Percentiles rank a stretch among this genome's conserved stretches.
These are phyloP conservation scores for Torulaspora microellipsoides DNA, from an alignment of 805 yeast species.

Conservation along the genomic window DNA sequence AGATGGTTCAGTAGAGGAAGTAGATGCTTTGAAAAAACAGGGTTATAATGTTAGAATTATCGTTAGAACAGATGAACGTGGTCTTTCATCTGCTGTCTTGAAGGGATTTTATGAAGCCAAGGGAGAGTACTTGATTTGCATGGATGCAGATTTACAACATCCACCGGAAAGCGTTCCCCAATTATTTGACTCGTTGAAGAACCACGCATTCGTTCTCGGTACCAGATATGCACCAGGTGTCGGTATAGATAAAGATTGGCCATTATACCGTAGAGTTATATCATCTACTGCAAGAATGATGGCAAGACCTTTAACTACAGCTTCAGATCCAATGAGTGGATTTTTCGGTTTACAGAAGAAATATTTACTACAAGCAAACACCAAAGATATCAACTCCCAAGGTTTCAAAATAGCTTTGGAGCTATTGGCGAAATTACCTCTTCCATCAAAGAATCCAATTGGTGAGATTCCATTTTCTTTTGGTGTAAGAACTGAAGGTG, in stretches of 20 bases:
- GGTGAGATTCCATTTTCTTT: slow-evolving; percentile 49
- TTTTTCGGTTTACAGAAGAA: slow-evolving; percentile 48
- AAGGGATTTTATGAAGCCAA: slow-evolving; percentile 45
- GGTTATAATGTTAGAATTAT: slow-evolving; percentile 47
- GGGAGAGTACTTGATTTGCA: slow-evolving; percentile 46
- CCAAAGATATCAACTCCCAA: slow-evolving; percentile 37
- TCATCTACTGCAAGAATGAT: slow-evolving; percentile 46
- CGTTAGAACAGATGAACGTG: slow-evolving; percentile 49
- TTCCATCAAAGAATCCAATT: slow-evolving; percentile 36
- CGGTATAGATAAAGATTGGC: slow-evolving; percentile 52
- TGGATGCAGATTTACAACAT: slow-evolving; percentile 53
- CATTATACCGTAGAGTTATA: slow-evolving; percentile 46
- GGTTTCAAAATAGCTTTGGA: slow-evolving; percentile 51
- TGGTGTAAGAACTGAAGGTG: slow-evolving; percentile 53
- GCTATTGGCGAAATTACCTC: slow-evolving; percentile 43
- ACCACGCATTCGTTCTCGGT: slow-evolving; percentile 44
- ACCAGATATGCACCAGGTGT: slow-evolving; percentile 54
- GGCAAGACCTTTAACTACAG: slow-evolving; percentile 48
- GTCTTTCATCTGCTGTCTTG: slow-evolving; percentile 47
- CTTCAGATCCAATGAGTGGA: slow-evolving; percentile 52
- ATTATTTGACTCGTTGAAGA: slow-evolving; percentile 38
- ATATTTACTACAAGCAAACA: slow-evolving; percentile 36
- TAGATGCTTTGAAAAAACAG: slow-evolving; percentile 40
- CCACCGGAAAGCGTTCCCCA: slow-evolving; percentile 50
- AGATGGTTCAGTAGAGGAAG: slow-evolving; percentile 51